These are phyloP conservation scores for Penicillium manginii DNA, from an alignment of 495 filamentous ascomycete species.

Conservation along the genomic window DNA sequence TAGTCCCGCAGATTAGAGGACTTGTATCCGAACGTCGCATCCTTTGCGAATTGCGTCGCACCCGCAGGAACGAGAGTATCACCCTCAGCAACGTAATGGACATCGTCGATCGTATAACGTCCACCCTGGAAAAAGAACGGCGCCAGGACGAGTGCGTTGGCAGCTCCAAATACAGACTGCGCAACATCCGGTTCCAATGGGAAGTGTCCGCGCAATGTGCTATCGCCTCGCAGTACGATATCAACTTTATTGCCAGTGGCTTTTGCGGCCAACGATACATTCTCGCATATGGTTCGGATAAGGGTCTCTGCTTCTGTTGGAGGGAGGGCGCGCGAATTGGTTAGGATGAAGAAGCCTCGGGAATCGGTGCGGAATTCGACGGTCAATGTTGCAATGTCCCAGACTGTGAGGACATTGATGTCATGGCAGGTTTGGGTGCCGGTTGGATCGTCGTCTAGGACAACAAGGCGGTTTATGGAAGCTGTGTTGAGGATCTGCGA, in stretches of 20 bases:
- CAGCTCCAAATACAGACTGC: conserved; percentile 46
- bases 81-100: conserved; percentile 57
- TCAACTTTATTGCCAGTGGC: conserved; percentile 43
- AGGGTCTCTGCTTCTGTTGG: conserved; percentile 44
- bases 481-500: conserved; percentile 36
- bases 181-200: conserved; percentile 55
- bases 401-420: conserved; percentile 59
- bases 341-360: conserved; percentile 59
- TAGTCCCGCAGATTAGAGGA: conserved; percentile 54
- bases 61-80: conserved; percentile 49
- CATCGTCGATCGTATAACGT: conserved; percentile 53
- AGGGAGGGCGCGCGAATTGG: conserved; percentile 57
- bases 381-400: conserved; percentile 46
- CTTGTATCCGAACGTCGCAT: conserved; percentile 57
- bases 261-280: conserved; percentile 45
- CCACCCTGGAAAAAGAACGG: conserved; percentile 61
- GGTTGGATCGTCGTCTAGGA: conserved; percentile 60
- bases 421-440: conserved; percentile 62
- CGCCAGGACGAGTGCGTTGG: conserved; percentile 50
- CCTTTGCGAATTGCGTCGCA: conserved; percentile 52
- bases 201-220: conserved; percentile 57
- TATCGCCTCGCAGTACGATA: conserved; percentile 57
- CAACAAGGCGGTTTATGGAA: conserved; percentile 45
- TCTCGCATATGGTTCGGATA: conserved; percentile 50
- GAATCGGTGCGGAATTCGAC: conserved; percentile 41